A percentile compares a stretch with the other conserved stretches of the same genome.
Evolutionary conservation across 768 basidiomycete genomes (phyloP).

Genomic region (Podaxis pistillaris): DNA sequence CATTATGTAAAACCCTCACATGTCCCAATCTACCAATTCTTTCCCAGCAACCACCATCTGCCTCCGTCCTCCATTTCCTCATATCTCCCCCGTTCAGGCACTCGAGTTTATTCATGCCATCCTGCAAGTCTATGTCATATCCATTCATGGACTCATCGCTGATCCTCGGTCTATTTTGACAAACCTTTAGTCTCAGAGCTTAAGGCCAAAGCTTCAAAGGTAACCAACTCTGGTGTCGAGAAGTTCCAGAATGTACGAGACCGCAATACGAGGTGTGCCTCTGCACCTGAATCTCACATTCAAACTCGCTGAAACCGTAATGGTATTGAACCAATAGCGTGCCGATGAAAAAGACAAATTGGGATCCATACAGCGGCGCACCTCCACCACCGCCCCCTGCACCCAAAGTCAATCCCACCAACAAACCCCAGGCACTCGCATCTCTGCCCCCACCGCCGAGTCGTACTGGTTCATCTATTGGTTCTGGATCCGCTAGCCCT

Average conservation of each 20-base stretch:
- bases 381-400: conserved; percentile 48
- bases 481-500: conserved; percentile 11
- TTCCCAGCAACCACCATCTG: not conserved
- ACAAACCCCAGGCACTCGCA: conserved; percentile 27
- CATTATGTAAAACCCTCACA: conserved; percentile 4
- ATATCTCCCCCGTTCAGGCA: conserved; percentile 9
- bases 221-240: conserved; percentile 53
- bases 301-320: not conserved
- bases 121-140: conserved; percentile 27
- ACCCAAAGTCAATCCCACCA: conserved; percentile 31
- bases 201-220: conserved; percentile 61
- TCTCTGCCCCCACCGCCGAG: conserved; percentile 37
- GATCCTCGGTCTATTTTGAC: not conserved
- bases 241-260: conserved; percentile 57
- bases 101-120: conserved; percentile 26
- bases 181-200: conserved; percentile 54
- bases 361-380: conserved; percentile 60
- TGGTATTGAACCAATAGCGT: conserved; percentile 33
- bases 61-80: not conserved
- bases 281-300: not conserved
- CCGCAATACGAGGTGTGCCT: conserved; percentile 45
- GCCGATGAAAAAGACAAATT: conserved; percentile 60
- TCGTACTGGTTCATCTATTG: conserved; percentile 25
- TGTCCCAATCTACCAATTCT: not conserved
- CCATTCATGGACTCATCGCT: conserved; percentile 5